Evolutionary conservation across 1,284 basidiomycete species (phyloP).

Genomic region (Sporisorium scitamineum): DNA sequence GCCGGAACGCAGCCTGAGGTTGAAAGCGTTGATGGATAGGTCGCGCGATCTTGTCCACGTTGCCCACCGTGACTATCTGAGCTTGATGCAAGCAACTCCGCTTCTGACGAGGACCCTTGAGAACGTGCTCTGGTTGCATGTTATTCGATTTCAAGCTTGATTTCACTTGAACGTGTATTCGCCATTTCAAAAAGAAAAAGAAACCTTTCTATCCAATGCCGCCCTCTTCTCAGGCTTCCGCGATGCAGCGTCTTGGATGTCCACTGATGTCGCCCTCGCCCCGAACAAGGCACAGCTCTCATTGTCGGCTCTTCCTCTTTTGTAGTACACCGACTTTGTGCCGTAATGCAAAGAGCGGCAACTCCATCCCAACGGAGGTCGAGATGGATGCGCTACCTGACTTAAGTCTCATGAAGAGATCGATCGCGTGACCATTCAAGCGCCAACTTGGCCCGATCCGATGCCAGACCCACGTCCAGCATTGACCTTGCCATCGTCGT

Average conservation of each 20-base stretch:
- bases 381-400: background rate
- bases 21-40: slow-evolving; percentile 15
- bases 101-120: slow-evolving; percentile 13
- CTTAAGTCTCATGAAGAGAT: background rate
- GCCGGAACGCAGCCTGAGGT: background rate
- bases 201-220: background rate
- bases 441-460: background rate
- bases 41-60: slow-evolving; percentile 56
- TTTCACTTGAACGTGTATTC: slow-evolving; percentile 16
- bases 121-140: slow-evolving; percentile 39
- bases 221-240: background rate
- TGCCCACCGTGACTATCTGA: slow-evolving; percentile 19
- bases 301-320: background rate
- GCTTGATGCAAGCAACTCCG: slow-evolving; percentile 3
- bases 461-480: background rate
- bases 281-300: background rate
- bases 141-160: background rate
- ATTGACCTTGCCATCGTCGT: background rate
- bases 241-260: too few relatives aligned
- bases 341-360: too few relatives aligned
- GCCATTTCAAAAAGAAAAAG: slow-evolving; percentile 2
- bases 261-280: background rate
- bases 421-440: background rate
- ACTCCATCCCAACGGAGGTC: background rate
- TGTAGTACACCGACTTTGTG: background rate